phyloP scores from a whole-genome alignment of 179 eudicot genomes.

The Heliamphora pulchella region DNA sequence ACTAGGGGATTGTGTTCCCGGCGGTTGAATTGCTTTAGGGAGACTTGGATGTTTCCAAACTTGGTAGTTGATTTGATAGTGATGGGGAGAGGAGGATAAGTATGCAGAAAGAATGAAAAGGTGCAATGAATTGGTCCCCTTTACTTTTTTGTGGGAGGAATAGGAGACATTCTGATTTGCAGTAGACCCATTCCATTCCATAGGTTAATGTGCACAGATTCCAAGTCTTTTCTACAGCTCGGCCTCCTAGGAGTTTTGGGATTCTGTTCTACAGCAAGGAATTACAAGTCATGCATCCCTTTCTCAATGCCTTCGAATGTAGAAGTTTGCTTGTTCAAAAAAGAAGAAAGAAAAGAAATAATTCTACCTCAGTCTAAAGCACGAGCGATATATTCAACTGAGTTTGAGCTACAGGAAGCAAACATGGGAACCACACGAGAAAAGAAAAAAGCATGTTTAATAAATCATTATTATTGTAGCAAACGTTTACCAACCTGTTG shows the following conservation, averaged over 20 bases:
- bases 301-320: neutral
- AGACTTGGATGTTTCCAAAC: neutral
- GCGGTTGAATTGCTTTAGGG: neutral
- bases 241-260: neutral
- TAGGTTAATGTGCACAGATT: neutral
- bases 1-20: neutral
- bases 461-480: neutral
- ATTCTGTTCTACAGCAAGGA: neutral
- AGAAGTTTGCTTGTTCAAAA: neutral
- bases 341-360: neutral
- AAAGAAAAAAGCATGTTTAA: neutral
- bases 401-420: slow-evolving; percentile 12
- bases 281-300: neutral
- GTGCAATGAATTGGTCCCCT: too few species aligned
- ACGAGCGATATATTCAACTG: neutral
- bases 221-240: neutral
- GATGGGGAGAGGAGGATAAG: neutral
- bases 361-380: neutral
- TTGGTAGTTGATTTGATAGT: neutral
- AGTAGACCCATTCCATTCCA: too few species aligned
- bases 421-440: neutral
- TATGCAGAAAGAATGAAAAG: too few species aligned
- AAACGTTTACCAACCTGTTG: slow-evolving; percentile 64
- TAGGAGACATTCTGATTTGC: neutral
- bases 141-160: neutral